Percentiles rank a stretch among this genome's conserved stretches.
Evolutionary conservation across 2,329 filamentous ascomycete genomes (phyloP).

Genomic region (Pyrenochaeta sp.): DNA sequence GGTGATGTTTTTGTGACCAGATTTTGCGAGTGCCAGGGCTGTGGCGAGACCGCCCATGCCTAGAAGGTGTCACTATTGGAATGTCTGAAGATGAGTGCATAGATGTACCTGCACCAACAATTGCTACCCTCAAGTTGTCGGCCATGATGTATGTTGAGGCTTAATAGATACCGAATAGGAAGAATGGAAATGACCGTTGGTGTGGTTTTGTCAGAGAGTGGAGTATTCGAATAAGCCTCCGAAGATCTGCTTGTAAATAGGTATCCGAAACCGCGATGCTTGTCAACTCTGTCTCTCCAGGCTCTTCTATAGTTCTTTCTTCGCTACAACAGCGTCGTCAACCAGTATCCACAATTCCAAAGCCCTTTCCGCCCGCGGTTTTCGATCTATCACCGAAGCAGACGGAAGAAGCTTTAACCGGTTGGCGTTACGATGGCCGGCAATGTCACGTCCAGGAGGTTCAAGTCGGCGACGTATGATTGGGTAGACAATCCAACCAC

Average conservation of each 20-base stretch:
- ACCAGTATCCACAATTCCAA: neutral
- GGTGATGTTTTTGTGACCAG: conserved; percentile 75
- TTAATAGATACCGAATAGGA: too few relatives aligned
- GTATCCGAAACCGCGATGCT: too few relatives aligned
- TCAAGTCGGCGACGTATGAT: neutral
- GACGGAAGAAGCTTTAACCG: conserved; percentile 22
- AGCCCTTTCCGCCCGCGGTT: conserved; percentile 13
- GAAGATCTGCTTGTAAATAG: too few relatives aligned
- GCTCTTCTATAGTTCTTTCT: conserved; percentile 9
- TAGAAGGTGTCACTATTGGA: conserved; percentile 39
- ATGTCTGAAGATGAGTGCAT: neutral
- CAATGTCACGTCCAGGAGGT: neutral
- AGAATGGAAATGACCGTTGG: too few relatives aligned
- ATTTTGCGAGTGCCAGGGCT: conserved; percentile 76
- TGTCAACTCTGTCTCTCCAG: neutral
- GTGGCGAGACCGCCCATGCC: conserved; percentile 81
- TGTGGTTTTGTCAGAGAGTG: too few relatives aligned
- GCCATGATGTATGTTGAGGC: conserved; percentile 27
- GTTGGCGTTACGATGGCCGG: neutral
- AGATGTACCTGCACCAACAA: conserved; percentile 41
- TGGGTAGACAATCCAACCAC: conserved; percentile 4
- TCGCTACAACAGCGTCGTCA: neutral
- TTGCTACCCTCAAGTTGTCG: conserved; percentile 39
- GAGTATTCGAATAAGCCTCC: too few relatives aligned
- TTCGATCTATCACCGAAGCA: conserved; percentile 12